Evolutionary conservation across 805 yeast species (phyloP), one percentile per base, ranked within the genome.

Genomic region (Jamesozyma lodderae): DNA sequence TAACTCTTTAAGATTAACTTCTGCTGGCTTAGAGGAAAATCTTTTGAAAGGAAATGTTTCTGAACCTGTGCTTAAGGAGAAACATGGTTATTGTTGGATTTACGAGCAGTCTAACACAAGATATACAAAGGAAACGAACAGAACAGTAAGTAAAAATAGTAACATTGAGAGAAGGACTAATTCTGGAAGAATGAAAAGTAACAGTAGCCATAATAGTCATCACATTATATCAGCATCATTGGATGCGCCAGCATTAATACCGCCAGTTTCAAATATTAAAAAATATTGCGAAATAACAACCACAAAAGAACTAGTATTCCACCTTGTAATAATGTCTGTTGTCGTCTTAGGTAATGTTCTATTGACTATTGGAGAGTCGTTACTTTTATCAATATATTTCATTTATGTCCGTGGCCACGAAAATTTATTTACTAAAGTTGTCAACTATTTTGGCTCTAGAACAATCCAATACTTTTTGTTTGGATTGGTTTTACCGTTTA

Each of bases 341-440:
- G 44, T 47, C 4, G 36, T 52, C 5, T 7, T 43, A 8, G 47
- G 51, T 33, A 49, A 50, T 18, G 46, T 48, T 19, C 31, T 49
- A 18, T 38, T 50, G 17, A 43, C 44, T 4, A 53, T 62, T 18
- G 71, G 70, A 0, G 55, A 62, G 32, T 40, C 63, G 1, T 46
- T 64, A 19, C 42, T 64, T 3, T 41, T 63, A 15, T 64, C 69
- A 23, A 62, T 65, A 11, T 60, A 66, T 37, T 65, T 66, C 55
- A 62, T 65, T 27, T 67, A 62, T 43, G 63, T 63, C 1, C 67
- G 67, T 3, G 60, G 55, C 1, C 57, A 65, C 30, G 52, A 52
- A 22, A 48, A 49, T 13, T 47, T 59, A 26, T 49, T 55, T 32
- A 58, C 67, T 11, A 47, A 54, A 4, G 41, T 46, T 2, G 57